Conservation (phyloP, 768 basidiomycete species). For the Hortiboletus flavorubellus region DNA sequence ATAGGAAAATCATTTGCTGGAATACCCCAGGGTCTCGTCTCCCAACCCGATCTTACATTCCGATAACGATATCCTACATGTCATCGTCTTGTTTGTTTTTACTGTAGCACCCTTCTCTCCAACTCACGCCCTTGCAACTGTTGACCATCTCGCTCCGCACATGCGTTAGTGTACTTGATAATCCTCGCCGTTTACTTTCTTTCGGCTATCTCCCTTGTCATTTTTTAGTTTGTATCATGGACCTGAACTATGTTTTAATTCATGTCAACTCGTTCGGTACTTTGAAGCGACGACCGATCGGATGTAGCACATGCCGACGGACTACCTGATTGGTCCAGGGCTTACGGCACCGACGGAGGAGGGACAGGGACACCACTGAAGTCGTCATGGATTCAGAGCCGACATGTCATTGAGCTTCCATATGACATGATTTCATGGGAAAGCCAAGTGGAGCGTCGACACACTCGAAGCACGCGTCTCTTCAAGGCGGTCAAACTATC, state of each 20-base stretch:
- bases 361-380: background rate
- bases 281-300: background rate
- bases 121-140: slow-evolving; percentile 2
- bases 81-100: background rate
- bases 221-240: background rate
- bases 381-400: background rate
- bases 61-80: slow-evolving; percentile 18
- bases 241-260: background rate
- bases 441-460: background rate
- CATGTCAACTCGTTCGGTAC: background rate
- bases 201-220: background rate
- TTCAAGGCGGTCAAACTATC: background rate
- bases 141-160: background rate
- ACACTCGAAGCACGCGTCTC: background rate
- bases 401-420: background rate
- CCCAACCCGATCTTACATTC: background rate
- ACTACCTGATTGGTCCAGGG: background rate
- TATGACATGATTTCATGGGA: background rate
- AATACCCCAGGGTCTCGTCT: slow-evolving; percentile 1
- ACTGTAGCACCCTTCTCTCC: slow-evolving; percentile 15
- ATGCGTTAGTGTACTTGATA: background rate
- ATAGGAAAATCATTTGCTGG: slow-evolving; percentile 6
- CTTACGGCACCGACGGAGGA: background rate
- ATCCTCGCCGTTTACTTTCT: background rate
- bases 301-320: background rate